Percentiles rank a stretch among this genome's conserved stretches.
phyloP scores from a whole-genome alignment of 768 basidiomycete species.

The Lyophyllum atratum region DNA sequence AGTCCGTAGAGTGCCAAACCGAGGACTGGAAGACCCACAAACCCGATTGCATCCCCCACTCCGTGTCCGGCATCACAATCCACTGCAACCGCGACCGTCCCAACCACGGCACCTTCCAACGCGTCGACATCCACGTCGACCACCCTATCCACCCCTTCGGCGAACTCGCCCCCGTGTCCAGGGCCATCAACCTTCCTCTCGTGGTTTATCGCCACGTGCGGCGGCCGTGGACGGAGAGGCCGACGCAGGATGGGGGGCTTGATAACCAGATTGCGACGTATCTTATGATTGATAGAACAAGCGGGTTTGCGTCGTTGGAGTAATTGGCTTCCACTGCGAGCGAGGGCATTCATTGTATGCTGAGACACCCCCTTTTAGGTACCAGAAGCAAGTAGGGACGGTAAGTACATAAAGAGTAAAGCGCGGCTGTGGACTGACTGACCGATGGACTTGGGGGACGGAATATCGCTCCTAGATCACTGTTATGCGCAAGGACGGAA shows the following conservation, averaged over 20 bases:
- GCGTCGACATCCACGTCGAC: not conserved
- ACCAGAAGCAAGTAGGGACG: too few relatives aligned
- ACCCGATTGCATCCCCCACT: not conserved
- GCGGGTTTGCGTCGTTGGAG: conserved; percentile 10
- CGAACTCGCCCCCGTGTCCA: conserved; percentile 8
- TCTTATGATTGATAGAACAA: conserved; percentile 9
- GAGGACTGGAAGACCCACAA: too few relatives aligned
- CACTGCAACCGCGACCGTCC: conserved; percentile 3
- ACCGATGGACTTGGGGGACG: too few relatives aligned
- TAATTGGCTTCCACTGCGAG: too few relatives aligned
- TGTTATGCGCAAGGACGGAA: too few relatives aligned
- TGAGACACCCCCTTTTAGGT: too few relatives aligned
- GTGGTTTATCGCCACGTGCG: conserved; percentile 9
- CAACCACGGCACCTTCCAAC: conserved; percentile 1
- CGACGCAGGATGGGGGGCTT: not conserved
- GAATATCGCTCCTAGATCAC: too few relatives aligned
- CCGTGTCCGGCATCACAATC: conserved; percentile 7
- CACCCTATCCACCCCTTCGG: conserved; percentile 12
- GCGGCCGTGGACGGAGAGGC: not conserved
- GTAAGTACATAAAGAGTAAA: too few relatives aligned
- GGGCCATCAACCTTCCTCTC: conserved; percentile 6
- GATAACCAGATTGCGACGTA: conserved; percentile 15
- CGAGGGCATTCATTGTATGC: too few relatives aligned
- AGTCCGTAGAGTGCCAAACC: too few relatives aligned
- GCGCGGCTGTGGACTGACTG: too few relatives aligned